Percentiles rank a stretch among this genome's conserved stretches.
phyloP scores from a whole-genome alignment of 2,329 filamentous ascomycete genomes.

The Ophiostoma quercus region DNA sequence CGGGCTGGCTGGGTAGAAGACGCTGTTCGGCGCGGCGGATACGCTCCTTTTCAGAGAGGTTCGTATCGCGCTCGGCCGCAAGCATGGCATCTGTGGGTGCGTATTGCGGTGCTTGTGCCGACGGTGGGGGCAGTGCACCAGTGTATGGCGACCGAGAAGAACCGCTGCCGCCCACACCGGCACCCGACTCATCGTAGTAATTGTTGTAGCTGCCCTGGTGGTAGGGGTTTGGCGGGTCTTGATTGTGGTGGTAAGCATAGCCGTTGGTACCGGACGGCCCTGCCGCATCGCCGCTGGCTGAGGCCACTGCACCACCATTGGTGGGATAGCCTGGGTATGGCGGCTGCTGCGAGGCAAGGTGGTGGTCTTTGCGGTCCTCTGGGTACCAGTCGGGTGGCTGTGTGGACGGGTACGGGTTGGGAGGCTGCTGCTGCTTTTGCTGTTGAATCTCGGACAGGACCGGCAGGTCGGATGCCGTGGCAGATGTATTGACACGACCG shows the following conservation, averaged over 20 bases:
- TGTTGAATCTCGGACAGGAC: constrained; percentile 28
- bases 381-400: constrained; percentile 22
- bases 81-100: constrained; percentile 55
- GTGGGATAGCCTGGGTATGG: constrained; percentile 17
- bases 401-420: constrained; percentile 26
- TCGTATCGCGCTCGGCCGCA: constrained; percentile 48
- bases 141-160: constrained; percentile 28
- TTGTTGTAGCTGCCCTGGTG: constrained; percentile 4
- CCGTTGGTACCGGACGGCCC: not conserved
- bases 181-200: constrained; percentile 24
- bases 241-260: not conserved
- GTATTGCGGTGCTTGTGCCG: constrained; percentile 37
- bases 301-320: constrained; percentile 12
- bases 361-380: constrained; percentile 28
- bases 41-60: constrained; percentile 74
- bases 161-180: not conserved
- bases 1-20: constrained; percentile 74
- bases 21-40: constrained; percentile 71
- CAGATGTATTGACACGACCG: constrained; percentile 31
- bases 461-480: constrained; percentile 17
- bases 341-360: constrained; percentile 22
- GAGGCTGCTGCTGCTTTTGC: constrained; percentile 26
- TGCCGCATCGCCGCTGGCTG: not conserved
- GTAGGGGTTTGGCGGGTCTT: constrained; percentile 5
- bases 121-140: constrained; percentile 33